These are phyloP conservation scores for Serpula lacrymans DNA, from an alignment of 768 basidiomycete species.

Conservation along the genomic window DNA sequence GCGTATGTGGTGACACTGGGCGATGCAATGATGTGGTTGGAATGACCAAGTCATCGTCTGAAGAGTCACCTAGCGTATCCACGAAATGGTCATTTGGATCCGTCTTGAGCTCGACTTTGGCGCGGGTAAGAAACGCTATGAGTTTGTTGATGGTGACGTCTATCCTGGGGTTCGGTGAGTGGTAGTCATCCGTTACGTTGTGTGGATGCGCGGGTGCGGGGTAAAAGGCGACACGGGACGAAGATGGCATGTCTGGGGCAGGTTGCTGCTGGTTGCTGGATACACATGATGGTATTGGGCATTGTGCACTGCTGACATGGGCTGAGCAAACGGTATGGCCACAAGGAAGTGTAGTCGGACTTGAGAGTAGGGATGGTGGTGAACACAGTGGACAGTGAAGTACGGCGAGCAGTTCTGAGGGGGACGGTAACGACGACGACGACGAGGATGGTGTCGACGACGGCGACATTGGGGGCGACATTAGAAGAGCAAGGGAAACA, in stretches of 20 bases:
- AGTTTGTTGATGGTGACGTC: conserved; percentile 64
- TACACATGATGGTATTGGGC: conserved; percentile 36
- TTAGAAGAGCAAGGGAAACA: conserved; percentile 49
- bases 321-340: conserved; percentile 76
- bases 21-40: conserved; percentile 7
- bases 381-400: conserved; percentile 57
- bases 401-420: conserved; percentile 32
- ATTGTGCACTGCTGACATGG: conserved; percentile 39
- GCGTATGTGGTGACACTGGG: conserved; percentile 38
- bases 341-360: conserved; percentile 65
- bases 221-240: conserved; percentile 32
- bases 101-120: conserved; percentile 9
- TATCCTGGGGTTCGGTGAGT: conserved; percentile 8
- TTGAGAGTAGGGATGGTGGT: conserved; percentile 29
- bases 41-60: conserved; percentile 24
- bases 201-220: conserved; percentile 31
- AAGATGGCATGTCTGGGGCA: conserved; percentile 38
- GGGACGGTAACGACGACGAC: conserved; percentile 49
- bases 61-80: conserved; percentile 21
- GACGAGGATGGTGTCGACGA: conserved; percentile 69
- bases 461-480: conserved; percentile 46
- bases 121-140: conserved; percentile 38
- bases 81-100: conserved; percentile 10
- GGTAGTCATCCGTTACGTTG: background rate
- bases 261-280: conserved; percentile 11